Conservation (phyloP, 2,329 filamentous ascomycete species). For the Bipolaris sorokiniana region DNA sequence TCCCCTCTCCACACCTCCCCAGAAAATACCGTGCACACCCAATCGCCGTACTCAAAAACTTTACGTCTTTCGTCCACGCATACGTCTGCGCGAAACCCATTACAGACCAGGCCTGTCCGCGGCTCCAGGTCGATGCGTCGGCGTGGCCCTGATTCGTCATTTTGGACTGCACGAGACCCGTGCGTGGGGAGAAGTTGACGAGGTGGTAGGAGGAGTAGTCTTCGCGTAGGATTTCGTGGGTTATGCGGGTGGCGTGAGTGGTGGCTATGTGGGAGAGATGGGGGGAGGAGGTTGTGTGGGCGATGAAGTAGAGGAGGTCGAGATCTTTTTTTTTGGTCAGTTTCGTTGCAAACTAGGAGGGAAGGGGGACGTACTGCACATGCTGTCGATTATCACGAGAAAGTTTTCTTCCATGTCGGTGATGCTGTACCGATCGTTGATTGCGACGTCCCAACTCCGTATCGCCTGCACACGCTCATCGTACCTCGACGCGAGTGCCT, state of each 20-base stretch:
- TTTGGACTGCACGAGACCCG: conserved; percentile 53
- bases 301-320: conserved; percentile 49
- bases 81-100: conserved; percentile 57
- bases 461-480: conserved; percentile 53
- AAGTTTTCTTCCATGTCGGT: conserved; percentile 48
- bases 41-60: conserved; percentile 54
- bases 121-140: conserved; percentile 55
- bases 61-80: conserved; percentile 53
- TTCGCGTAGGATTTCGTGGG: conserved; percentile 43
- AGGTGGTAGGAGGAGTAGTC: conserved; percentile 53
- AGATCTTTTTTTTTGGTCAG: conserved; percentile 33
- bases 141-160: conserved; percentile 57
- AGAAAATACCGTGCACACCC: conserved; percentile 57
- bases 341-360: neutral
- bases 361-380: conserved; percentile 41
- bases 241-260: conserved; percentile 48
- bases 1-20: conserved; percentile 45
- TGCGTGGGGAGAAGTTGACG: conserved; percentile 54
- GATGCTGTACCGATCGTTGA: conserved; percentile 47
- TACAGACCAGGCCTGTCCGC: conserved; percentile 59
- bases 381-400: conserved; percentile 54
- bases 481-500: conserved; percentile 54
- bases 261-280: conserved; percentile 47
- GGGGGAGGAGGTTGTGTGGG: conserved; percentile 38
- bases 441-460: conserved; percentile 57